phyloP scores from a whole-genome alignment of 345 rosid genomes.

The Euphorbia pulcherrima region DNA sequence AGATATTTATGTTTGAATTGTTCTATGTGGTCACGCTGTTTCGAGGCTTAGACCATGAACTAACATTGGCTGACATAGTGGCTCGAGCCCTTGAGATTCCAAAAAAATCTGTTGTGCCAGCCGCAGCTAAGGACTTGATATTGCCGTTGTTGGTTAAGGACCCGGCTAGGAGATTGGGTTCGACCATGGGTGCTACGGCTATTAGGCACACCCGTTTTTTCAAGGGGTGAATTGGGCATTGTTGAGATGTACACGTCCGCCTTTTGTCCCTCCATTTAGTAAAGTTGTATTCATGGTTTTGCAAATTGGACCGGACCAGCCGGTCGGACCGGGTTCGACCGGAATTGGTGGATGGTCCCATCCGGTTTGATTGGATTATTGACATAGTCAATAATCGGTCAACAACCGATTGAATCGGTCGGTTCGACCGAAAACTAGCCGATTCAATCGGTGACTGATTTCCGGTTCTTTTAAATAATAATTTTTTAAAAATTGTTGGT shows the following conservation, averaged over 20 bases:
- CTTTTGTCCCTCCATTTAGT: slow-evolving; percentile 67
- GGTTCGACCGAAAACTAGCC: no score
- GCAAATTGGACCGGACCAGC: no score
- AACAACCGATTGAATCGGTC: no score
- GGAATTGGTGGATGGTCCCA: no score
- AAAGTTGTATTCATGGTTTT: no score
- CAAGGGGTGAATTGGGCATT: slow-evolving; percentile 92
- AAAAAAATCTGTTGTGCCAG: slow-evolving; percentile 59
- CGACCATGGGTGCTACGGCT: slow-evolving; percentile 74
- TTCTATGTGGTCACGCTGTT: slow-evolving; percentile 79
- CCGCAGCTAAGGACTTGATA: slow-evolving; percentile 61
- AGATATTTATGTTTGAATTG: slow-evolving; percentile 75
- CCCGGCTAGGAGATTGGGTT: slow-evolving; percentile 68
- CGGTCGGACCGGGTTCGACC: no score
- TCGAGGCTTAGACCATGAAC: slow-evolving; percentile 79
- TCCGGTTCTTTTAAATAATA: no score
- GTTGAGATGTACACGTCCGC: slow-evolving; percentile 74
- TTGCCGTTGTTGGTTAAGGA: slow-evolving; percentile 70
- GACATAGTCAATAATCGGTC: no score
- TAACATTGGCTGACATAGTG: slow-evolving; percentile 81
- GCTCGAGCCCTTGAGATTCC: slow-evolving; percentile 93
- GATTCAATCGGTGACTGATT: no score
- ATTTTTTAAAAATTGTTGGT: no score
- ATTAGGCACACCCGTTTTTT: slow-evolving; percentile 79
- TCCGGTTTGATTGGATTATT: no score